Evolutionary conservation across 805 yeast genomes (phyloP), one percentile per base, ranked within the genome.

Genomic region (Teunomyces tritomae): DNA sequence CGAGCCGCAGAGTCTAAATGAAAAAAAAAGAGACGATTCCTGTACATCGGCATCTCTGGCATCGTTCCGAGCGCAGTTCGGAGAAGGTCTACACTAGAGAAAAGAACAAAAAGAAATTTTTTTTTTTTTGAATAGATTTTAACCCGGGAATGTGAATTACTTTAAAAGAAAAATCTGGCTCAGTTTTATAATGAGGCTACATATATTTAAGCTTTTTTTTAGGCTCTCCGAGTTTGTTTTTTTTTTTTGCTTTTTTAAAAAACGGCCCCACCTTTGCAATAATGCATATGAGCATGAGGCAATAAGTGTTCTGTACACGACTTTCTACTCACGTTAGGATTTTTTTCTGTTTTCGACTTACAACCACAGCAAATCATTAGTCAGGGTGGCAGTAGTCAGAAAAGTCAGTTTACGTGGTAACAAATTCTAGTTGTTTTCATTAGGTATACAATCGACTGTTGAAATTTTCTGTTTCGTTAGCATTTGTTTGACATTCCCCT

Each of bases 311-410:
- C 8, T 11, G 40, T 20, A 20, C 40, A 37, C 40, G 40, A 37
- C 40, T 26, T 37, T 37, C 27, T n/a, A 32, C 34, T 32, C 34
- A 13, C 34, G 10, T 13, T 13, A 32, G 40, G 40, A 9, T 9
- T 37, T 37, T 37, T 37, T 37, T 37, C 40, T 37, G 40, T 37
- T 26, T 37, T 37, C 40, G 16, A 37, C 14, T 13, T 37, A 37
- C 10, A n/a, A 37, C 40, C 40, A 37, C 29, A 37, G 40, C 40
- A 37, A 37, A 37, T 37, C 28, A 37, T 37, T 37, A 37, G 29
- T 37, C 40, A 37, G 40, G 40, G 40, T 37, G 40, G 39, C 39
- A 35, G 39, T 26, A 37, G 27, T 37, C 28, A 36, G 13, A 20
- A 20, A 36, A 20, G 28, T 36, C 39, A 36, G 24, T 20, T 11